Percentiles rank a stretch among this genome's conserved stretches.
These are phyloP conservation scores for Vitis labrusca DNA, from an alignment of 164 flowering plant genomes.

Conservation along the genomic window DNA sequence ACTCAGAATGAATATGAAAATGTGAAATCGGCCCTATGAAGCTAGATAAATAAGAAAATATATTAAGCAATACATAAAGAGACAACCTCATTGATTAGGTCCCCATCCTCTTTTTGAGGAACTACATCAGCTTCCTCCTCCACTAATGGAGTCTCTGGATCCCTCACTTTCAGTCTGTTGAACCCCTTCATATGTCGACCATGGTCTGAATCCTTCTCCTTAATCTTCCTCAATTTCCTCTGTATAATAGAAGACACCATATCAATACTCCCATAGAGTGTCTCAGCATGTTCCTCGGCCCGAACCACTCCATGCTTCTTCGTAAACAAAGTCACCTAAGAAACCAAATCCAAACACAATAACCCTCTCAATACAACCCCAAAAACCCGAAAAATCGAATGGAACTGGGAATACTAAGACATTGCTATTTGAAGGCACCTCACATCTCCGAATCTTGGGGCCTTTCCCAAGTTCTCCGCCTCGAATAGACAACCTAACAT, in stretches of 20 bases:
- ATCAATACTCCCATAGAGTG: slow-evolving; percentile 77
- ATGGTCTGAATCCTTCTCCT: slow-evolving; percentile 89
- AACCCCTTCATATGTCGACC: slow-evolving; percentile 92
- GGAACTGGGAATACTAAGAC: background rate
- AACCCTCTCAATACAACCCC: background rate
- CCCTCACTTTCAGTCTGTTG: slow-evolving; percentile 60
- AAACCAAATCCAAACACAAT: slow-evolving; percentile 1
- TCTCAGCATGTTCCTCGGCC: slow-evolving; percentile 85
- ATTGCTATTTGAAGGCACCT: slow-evolving; percentile 36
- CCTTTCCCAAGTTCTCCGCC: slow-evolving; percentile 91
- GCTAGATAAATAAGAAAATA: background rate
- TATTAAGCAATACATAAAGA: background rate
- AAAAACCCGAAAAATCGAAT: background rate
- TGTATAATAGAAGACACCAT: slow-evolving; percentile 78
- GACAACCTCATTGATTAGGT: slow-evolving; percentile 40
- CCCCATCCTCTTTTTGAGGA: slow-evolving; percentile 28
- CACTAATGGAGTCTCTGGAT: slow-evolving; percentile 28
- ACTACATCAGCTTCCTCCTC: slow-evolving; percentile 31
- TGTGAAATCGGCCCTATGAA: too few relatives aligned
- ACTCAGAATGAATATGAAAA: too few relatives aligned
- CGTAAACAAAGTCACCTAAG: slow-evolving; percentile 78
- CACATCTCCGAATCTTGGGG: slow-evolving; percentile 72
- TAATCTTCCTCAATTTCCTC: slow-evolving; percentile 88
- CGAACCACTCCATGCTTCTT: slow-evolving; percentile 91
- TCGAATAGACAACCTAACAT: slow-evolving; percentile 74